phyloP scores from a whole-genome alignment of 805 yeast species.

The Candida suzukii region DNA sequence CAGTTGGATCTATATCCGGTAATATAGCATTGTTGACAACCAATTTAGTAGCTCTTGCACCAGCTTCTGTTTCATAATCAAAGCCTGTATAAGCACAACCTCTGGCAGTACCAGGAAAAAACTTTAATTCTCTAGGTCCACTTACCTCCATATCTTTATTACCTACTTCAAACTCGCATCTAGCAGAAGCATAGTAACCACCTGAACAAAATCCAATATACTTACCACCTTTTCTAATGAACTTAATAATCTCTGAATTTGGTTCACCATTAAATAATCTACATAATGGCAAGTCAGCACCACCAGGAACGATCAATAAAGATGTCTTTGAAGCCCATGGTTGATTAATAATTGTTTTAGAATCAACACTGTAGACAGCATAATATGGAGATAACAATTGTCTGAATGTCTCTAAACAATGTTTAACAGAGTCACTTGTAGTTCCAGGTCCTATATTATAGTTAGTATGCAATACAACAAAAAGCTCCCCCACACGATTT shows the following conservation, averaged over 20 bases:
- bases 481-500: too few relatives aligned
- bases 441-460: conserved; percentile 60
- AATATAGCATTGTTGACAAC: conserved; percentile 28
- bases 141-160: conserved; percentile 65
- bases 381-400: conserved; percentile 76
- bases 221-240: conserved; percentile 72
- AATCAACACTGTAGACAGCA: conserved; percentile 71
- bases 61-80: conserved; percentile 65
- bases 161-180: conserved; percentile 83
- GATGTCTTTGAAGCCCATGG: conserved; percentile 87
- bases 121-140: conserved; percentile 75
- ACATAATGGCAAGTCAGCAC: conserved; percentile 90
- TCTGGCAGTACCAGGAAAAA: conserved; percentile 76
- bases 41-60: conserved; percentile 57
- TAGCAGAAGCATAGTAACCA: conserved; percentile 71
- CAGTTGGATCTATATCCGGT: conserved; percentile 20
- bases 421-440: conserved; percentile 79
- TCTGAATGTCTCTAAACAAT: conserved; percentile 71
- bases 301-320: conserved; percentile 86
- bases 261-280: conserved; percentile 64
- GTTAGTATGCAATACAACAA: conserved; percentile 8
- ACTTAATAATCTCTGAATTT: conserved; percentile 51
- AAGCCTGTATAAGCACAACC: conserved; percentile 85
- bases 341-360: conserved; percentile 57
- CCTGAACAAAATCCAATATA: conserved; percentile 94